Conservation (phyloP, 305 asterid species). For the Fraxinus ornus region DNA sequence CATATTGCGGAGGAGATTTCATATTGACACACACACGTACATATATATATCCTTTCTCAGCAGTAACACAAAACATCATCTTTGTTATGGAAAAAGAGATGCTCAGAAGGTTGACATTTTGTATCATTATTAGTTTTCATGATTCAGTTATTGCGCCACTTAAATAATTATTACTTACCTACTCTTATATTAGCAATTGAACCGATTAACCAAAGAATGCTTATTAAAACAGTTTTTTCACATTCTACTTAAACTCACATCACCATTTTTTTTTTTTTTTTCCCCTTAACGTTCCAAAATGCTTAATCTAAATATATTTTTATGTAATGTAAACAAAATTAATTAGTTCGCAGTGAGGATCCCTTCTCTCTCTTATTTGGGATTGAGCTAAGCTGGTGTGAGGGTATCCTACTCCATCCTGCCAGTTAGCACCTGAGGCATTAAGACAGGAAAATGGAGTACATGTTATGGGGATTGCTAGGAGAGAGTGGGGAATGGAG, state of each 20-base stretch:
- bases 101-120: neutral
- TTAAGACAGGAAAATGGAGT: neutral
- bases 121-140: neutral
- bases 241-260: no score
- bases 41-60: neutral
- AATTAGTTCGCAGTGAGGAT: neutral
- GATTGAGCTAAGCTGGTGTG: neutral
- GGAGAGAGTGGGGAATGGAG: neutral
- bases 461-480: neutral
- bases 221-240: no score
- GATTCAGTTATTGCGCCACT: neutral
- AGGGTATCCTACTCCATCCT: neutral
- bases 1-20: neutral
- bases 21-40: neutral
- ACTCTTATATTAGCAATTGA: neutral
- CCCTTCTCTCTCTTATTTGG: neutral
- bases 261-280: neutral
- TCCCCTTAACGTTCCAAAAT: no score
- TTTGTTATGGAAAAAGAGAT: neutral
- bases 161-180: neutral
- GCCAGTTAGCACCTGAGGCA: neutral
- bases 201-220: neutral
- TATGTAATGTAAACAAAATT: neutral
- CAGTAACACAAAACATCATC: neutral
- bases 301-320: neutral